Evolutionary conservation across 202 grass and related monocot species (phyloP).

Genomic region (Zoysia matrella): DNA sequence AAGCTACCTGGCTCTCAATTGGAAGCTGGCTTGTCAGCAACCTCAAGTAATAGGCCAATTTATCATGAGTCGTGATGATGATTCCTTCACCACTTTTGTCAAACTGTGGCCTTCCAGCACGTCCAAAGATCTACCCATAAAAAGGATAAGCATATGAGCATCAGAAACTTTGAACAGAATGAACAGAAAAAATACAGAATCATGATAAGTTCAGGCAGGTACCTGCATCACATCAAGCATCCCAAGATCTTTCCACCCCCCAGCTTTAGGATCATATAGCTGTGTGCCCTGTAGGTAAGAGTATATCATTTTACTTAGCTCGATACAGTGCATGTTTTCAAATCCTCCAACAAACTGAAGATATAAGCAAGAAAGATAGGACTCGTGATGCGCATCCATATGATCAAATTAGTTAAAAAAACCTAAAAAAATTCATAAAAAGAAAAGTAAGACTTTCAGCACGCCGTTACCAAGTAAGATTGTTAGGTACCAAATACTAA

Average conservation of each 20-base stretch:
- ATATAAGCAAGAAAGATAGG: conserved; percentile 20
- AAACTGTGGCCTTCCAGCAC: conserved; percentile 97
- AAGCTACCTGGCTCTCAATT: conserved; percentile 88
- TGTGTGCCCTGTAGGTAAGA: conserved; percentile 72
- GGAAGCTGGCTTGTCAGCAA: conserved; percentile 94
- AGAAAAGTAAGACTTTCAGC: conserved; percentile 26
- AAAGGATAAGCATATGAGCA: neutral
- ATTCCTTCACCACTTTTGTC: conserved; percentile 99
- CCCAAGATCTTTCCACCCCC: conserved; percentile 91
- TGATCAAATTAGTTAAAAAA: conserved; percentile 18
- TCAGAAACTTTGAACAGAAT: conserved; percentile 35
- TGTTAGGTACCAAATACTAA: conserved; percentile 15
- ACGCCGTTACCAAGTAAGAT: conserved; percentile 4
- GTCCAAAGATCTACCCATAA: conserved; percentile 87
- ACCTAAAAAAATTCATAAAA: neutral
- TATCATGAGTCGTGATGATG: conserved; percentile 97
- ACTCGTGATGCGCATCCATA: conserved; percentile 23
- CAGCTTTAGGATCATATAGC: conserved; percentile 97
- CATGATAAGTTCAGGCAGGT: conserved; percentile 33
- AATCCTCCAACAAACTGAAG: conserved; percentile 7
- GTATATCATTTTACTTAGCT: conserved; percentile 22
- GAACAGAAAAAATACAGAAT: conserved; percentile 16
- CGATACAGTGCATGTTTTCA: conserved; percentile 15
- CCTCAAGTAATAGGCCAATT: conserved; percentile 89
- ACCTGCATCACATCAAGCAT: conserved; percentile 99